Base-by-base conservation (phyloP, 768 basidiomycete species). In the Boletus reticulatus region DNA sequence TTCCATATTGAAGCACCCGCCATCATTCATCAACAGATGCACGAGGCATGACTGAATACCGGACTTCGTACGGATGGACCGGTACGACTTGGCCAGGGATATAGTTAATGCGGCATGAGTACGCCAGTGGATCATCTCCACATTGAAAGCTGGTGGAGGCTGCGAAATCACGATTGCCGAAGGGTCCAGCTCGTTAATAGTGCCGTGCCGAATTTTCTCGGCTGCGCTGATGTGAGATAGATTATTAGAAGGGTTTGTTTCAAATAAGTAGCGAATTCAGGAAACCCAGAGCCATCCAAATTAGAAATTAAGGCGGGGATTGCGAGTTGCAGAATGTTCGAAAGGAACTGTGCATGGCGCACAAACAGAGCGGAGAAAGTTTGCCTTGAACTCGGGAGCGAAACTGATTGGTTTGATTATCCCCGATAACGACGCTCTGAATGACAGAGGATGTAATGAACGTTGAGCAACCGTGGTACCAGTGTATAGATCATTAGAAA, bases 31-130 rank as follows among this genome's bases (percentile, higher is more conserved):
- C 64, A 62, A 24, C 19, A 50, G 29, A 6, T 45, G 31, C 66
- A 68, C 61, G 67, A 68, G 67, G 66, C 67, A 45, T 50, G 55
- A 50, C 48, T 53, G 41, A 17, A 52, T 48, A 49, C 56, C 52
- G 34, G 24, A 56, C 58, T 22, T 39, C 19, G 48, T 48, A 27
- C 50, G 46, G 55, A 32, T 9, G 20, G 17, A 56, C 16, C 43
- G 54, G 44, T 20, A 48, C 51, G 45, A 27, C 22, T 17, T 27
- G 31, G 43, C 12, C 47, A 54, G 53, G 27, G 47, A 56, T 53
- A 47, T 29, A 11, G 6, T n/a, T 39, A 53, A 27, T 45, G 53
- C 52, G 62, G 62, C 4, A 56, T 34, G 49, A 39, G 38, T 38
- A 43, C 48, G 43, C 53, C 6, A 43, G 20, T 12, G 24, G 16